Percentiles rank a stretch among this genome's conserved stretches.
Conservation (phyloP, 2,329 filamentous ascomycete genomes). For the Verticillium alfalfae region DNA sequence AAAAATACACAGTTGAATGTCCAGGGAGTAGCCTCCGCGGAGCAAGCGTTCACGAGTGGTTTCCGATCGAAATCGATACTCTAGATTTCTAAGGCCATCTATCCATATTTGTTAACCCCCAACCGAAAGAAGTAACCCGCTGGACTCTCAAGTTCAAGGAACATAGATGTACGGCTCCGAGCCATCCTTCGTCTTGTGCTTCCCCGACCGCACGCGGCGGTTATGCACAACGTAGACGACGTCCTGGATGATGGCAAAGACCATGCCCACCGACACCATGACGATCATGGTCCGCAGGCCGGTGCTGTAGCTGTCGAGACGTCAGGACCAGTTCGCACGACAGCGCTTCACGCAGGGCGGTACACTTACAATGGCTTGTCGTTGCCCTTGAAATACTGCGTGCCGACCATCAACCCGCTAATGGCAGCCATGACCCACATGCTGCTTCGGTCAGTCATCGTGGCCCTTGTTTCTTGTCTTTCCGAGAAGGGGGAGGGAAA, state of each 20-base stretch:
- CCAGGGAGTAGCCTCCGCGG: no score
- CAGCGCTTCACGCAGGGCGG: neutral
- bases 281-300: constrained; percentile 39
- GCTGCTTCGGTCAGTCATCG: constrained; percentile 2
- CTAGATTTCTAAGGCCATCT: neutral
- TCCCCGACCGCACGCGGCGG: constrained; percentile 16
- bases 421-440: constrained; percentile 48
- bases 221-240: constrained; percentile 31
- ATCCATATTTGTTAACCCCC: neutral
- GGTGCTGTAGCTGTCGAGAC: constrained; percentile 28
- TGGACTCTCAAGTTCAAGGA: neutral
- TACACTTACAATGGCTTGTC: constrained; percentile 32
- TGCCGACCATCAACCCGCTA: constrained; percentile 42
- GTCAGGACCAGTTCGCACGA: neutral
- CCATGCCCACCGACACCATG: constrained; percentile 33
- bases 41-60: no score
- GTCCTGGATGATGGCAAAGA: constrained; percentile 32
- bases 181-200: constrained; percentile 10
- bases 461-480: neutral
- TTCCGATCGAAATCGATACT: no score
- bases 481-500: neutral
- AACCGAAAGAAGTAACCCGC: neutral
- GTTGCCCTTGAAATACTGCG: constrained; percentile 39
- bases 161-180: constrained; percentile 11
- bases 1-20: no score